Evolutionary conservation across 208 protist species (phyloP).

Genomic region (Trypanosoma avium): DNA sequence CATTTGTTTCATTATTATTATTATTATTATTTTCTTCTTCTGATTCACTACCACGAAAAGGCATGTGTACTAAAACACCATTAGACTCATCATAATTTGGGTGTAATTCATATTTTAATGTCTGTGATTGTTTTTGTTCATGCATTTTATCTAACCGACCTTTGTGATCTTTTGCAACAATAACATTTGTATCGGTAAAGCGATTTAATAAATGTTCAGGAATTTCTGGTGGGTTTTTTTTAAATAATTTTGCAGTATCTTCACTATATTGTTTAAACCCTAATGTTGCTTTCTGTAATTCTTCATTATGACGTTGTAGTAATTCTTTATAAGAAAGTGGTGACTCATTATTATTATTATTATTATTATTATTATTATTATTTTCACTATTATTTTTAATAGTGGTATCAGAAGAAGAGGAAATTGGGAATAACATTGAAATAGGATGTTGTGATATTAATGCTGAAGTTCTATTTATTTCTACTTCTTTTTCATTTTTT

Average conservation of each 20-base stretch:
- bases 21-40: too few species aligned
- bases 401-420: too few species aligned
- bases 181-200: constrained; percentile 13
- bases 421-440: too few species aligned
- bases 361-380: background rate
- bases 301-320: background rate
- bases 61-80: too few species aligned
- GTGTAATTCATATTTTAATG: too few species aligned
- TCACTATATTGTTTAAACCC: background rate
- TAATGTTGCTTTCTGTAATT: background rate
- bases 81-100: too few species aligned
- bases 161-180: constrained; percentile 15
- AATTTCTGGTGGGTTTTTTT: background rate
- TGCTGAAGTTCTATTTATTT: background rate
- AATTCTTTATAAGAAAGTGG: background rate
- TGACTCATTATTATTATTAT: background rate
- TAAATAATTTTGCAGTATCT: constrained; percentile 8
- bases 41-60: too few species aligned
- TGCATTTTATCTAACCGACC: constrained; percentile 13
- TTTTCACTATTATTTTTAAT: background rate
- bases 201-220: constrained; percentile 15
- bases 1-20: too few species aligned
- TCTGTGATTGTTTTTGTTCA: background rate
- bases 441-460: too few species aligned
- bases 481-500: background rate